Evolutionary conservation across 495 filamentous ascomycete species (phyloP), one percentile per base, ranked within the genome.

Genomic region (Tuber brumale): DNA sequence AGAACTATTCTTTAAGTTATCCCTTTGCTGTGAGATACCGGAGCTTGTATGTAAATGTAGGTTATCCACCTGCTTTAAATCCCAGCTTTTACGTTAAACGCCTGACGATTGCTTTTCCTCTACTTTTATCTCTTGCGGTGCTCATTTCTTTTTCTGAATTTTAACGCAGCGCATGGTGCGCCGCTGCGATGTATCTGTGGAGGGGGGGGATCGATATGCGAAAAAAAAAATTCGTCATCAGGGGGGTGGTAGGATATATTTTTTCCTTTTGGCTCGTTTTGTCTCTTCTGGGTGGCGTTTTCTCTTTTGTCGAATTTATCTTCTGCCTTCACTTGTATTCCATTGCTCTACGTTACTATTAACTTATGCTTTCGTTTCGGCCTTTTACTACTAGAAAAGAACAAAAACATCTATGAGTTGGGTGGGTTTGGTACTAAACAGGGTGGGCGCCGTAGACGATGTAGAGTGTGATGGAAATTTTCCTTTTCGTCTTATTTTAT

Each of bases 1-100:
- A 66, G 57, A 5, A 23, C 18, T 44, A 71, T 71, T 71, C 42
- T 31, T 71, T 71, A n/a, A 23, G 27, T 71, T 35, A 43, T 71
- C 18, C 43, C 70, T 10, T 45, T 21, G 70, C 35, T 18, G 12
- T 71, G 39, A 42, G 43, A n/a, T 39, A 27, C 70, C 43, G 4
- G 23, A 18, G 6, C 23, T 23, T 45, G 70, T 41, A 41, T 45
- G 5, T 45, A 45, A 31, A 42, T n/a, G 14, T 27, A n/a, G 43
- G 23, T 44, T 27, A 44, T 45, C 31, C 35, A n/a, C 70, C 18
- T 71, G 44, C 70, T 42, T 27, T 23, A 42, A 41, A 41, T 31
- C 37, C 21, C n/a, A 71, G 39, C 43, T 23, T 42, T 16, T 71
- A 27, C 23, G 5, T 23, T 71, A 18, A 35, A 42, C 27, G 70